Base-by-base conservation (phyloP, 1,284 basidiomycete species). In the Stygiomarasmius scandens region DNA sequence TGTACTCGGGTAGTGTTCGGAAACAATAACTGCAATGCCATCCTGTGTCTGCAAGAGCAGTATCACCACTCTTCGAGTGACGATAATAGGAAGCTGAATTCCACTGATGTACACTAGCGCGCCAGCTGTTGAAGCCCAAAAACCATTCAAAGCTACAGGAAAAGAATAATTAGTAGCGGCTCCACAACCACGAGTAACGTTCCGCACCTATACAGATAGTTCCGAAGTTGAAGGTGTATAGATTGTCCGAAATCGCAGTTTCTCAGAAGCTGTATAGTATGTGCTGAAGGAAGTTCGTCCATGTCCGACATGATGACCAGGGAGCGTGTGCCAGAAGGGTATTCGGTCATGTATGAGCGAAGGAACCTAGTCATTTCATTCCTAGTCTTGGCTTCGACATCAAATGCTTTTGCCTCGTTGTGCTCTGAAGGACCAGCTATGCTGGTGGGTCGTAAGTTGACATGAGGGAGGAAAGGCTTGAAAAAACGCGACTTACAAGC, bases 11-110 rank as follows among this genome's bases (percentile, higher is more conserved):
- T 45, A 89, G 73, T 11, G 78, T 80, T 52, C 79, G 73, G 76
- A 89, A 90, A 71, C 87, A 89, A 70, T 81, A 88, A 60, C 82
- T 85, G 69, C 80, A 83, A 61, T 82, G 80, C 79, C 80, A 84
- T 11, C 79, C 89, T 8, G 87, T 75, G 65, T 87, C 85, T 25
- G 83, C 83, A 34, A 91, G 77, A 19, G 84, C 71, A 45, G 66
- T 66, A 49, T 88, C 79, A 9, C 73, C 72, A 49, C 76, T 77
- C 65, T 84, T 81, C 19, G 82, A 82, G 67, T 89, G 87, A 14
- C 79, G 75, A 66, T 87, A 87, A 55, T 65, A 76, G 46, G 65
- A 72, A 20, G 65, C 64, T 2, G 63, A 53, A 9, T 61, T 67
- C 81, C 82, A 84, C 3, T 73, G 68, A 53, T 85, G 79, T 23